These are phyloP conservation scores for Chlamydomonas applanata DNA, from an alignment of 139 green algal species.

Conservation along the genomic window DNA sequence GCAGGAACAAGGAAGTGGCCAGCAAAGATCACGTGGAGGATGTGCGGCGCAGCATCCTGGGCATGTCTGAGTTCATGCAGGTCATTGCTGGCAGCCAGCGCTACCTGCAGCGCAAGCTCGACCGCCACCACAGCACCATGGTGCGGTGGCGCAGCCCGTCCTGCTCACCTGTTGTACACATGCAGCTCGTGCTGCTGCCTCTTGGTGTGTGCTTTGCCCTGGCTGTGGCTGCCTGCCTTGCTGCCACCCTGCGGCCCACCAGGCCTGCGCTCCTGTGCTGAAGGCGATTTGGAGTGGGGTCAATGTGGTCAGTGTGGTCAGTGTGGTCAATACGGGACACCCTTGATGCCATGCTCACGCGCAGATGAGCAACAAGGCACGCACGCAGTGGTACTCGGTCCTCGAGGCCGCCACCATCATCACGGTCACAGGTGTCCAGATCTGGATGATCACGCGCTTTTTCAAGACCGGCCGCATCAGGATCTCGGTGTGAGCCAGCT, in stretches of 20 bases:
- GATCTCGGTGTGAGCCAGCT: neutral
- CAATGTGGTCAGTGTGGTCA: no score
- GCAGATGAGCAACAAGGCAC: conserved; percentile 50
- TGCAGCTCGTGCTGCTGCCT: no score
- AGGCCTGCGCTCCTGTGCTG: neutral
- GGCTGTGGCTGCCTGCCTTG: neutral
- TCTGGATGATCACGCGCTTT: conserved; percentile 35
- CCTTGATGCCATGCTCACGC: no score
- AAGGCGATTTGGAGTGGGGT: no score
- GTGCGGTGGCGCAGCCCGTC: no score
- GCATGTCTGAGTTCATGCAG: conserved; percentile 46
- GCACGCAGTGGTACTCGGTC: conserved; percentile 40
- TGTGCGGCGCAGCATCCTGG: conserved; percentile 41
- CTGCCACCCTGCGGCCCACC: neutral
- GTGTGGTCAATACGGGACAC: no score
- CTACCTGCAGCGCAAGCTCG: conserved; percentile 53
- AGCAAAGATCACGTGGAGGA: conserved; percentile 48
- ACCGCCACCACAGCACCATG: conserved; percentile 48
- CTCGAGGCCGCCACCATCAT: conserved; percentile 41
- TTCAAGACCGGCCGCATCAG: conserved; percentile 32
- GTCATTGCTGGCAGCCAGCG: conserved; percentile 32
- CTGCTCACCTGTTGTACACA: no score
- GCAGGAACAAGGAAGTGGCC: conserved; percentile 45
- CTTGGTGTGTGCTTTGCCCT: no score
- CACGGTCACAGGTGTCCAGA: conserved; percentile 26